Evolutionary conservation across 306 rosid species (phyloP).

Genomic region (Carpinus viminea): DNA sequence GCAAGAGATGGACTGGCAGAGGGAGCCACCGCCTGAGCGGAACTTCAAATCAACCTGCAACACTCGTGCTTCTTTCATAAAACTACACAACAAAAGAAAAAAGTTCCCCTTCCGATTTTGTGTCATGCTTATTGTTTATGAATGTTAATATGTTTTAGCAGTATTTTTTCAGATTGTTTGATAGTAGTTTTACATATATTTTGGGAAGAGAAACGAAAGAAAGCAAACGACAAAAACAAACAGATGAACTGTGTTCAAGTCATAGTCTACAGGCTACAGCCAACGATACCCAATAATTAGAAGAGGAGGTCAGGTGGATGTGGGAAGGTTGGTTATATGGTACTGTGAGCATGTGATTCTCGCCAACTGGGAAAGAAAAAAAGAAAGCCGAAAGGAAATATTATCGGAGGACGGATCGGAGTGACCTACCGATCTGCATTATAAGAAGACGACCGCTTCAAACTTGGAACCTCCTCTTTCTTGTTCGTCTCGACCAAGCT

Average conservation of each 20-base stretch:
- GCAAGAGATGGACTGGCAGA: neutral
- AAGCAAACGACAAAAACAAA: too few relatives aligned
- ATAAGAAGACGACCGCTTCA: constrained; percentile 87
- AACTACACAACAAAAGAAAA: neutral
- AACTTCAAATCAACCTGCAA: neutral
- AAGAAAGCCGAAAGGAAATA: neutral
- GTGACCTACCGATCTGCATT: constrained; percentile 75
- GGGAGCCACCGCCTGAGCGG: neutral
- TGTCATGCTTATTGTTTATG: neutral
- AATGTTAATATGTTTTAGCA: too few relatives aligned
- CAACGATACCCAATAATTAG: constrained; percentile 7
- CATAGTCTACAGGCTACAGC: constrained; percentile 42
- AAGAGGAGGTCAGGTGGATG: too few relatives aligned
- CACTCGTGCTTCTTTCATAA: neutral
- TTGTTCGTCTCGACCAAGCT: constrained; percentile 78
- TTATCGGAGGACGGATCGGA: neutral
- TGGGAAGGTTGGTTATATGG: too few relatives aligned
- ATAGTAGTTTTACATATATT: too few relatives aligned
- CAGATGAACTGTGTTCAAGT: constrained; percentile 29
- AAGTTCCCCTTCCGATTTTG: neutral
- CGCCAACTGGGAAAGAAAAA: neutral
- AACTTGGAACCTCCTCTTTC: constrained; percentile 40
- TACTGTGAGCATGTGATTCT: neutral
- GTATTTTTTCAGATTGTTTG: too few relatives aligned
- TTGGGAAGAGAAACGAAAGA: too few relatives aligned